Evolutionary conservation across 306 rosid species (phyloP), one percentile per base, ranked within the genome.

Genomic region (Nissolia schottii): DNA sequence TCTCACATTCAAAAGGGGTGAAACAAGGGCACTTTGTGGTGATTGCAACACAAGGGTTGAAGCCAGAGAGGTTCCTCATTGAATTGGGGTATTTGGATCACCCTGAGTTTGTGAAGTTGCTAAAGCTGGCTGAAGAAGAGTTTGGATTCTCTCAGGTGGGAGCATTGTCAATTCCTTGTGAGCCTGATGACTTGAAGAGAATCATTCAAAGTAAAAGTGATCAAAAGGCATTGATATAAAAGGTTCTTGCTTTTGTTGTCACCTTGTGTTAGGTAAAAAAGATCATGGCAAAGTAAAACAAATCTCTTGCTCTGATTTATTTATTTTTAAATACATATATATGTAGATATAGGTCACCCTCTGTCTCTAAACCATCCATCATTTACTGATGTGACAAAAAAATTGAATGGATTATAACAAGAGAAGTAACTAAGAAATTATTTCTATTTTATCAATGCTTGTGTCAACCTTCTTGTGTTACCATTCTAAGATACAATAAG

Each of bases 11-110:
- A 40, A 83, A 79, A 71, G 81, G 79, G 3, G 79, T 73, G 67
- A 83, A 83, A 32, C 72, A 56, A 4, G 87, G 85, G 0, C 81
- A 83, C 53, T 83, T 83, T 80, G 82, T 83, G 51, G 87, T 80
- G 62, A 60, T 76, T 62, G 82, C 87, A 48, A 83, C 80, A 0
- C 8, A 68, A 76, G 85, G 82, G 5, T 63, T 84, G 84, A 83
- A 83, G 38, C 67, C 77, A 23, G 77, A 83, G 63, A 18, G 82
- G 10, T 80, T 80, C 24, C 49, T 46, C 0, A 40, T 80, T 40
- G 57, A 80, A 22, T 54, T 80, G 64, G 69, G 64, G 14, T 73
- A 55, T 68, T 79, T 80, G 28, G 48, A 80, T 56, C 53, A 80
- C 68, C 87, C 82, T 48, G 84, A 76, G 3, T 80, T 83, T 77